Percentiles rank a stretch among this genome's conserved stretches.
These are phyloP conservation scores for Penicillium angulare DNA, from an alignment of 495 filamentous ascomycete species.

Conservation along the genomic window DNA sequence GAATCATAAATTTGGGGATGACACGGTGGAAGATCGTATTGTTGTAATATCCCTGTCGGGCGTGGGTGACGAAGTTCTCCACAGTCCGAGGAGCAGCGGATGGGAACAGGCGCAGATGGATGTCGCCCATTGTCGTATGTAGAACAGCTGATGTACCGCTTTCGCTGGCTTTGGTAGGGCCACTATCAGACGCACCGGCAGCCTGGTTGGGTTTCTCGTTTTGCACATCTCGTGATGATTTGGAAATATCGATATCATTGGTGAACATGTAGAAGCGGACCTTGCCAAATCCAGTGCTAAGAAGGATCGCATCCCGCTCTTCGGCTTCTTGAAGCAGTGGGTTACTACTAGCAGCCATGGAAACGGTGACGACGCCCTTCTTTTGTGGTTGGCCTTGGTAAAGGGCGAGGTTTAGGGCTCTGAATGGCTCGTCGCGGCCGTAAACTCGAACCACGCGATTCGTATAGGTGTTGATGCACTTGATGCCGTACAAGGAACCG, in stretches of 20 bases:
- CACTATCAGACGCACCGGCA: constrained; percentile 35
- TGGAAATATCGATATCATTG: constrained; percentile 80
- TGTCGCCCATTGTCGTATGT: constrained; percentile 93
- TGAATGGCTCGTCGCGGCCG: constrained; percentile 83
- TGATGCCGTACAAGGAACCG: constrained; percentile 85
- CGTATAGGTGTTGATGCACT: constrained; percentile 92
- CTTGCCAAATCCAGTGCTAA: constrained; percentile 81
- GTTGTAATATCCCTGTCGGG: constrained; percentile 90
- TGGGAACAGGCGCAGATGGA: constrained; percentile 90
- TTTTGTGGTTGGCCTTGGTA: constrained; percentile 95
- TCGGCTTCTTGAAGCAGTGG: constrained; percentile 92
- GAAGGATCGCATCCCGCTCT: constrained; percentile 83
- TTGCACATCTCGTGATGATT: constrained; percentile 84
- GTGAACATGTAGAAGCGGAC: constrained; percentile 98
- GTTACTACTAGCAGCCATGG: constrained; percentile 94
- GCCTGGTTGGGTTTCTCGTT: constrained; percentile 79
- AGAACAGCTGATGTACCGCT: constrained; percentile 77
- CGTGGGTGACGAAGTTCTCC: constrained; percentile 97
- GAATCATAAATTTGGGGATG: constrained; percentile 98
- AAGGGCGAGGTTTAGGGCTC: constrained; percentile 77
- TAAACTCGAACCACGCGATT: constrained; percentile 87
- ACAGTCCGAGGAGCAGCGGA: constrained; percentile 91
- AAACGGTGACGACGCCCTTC: constrained; percentile 89
- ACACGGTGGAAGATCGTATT: constrained; percentile 96
- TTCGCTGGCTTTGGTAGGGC: constrained; percentile 60